These are phyloP conservation scores for Phytophthora pisi DNA, from an alignment of 352 stramenopile genomes.

Conservation along the genomic window DNA sequence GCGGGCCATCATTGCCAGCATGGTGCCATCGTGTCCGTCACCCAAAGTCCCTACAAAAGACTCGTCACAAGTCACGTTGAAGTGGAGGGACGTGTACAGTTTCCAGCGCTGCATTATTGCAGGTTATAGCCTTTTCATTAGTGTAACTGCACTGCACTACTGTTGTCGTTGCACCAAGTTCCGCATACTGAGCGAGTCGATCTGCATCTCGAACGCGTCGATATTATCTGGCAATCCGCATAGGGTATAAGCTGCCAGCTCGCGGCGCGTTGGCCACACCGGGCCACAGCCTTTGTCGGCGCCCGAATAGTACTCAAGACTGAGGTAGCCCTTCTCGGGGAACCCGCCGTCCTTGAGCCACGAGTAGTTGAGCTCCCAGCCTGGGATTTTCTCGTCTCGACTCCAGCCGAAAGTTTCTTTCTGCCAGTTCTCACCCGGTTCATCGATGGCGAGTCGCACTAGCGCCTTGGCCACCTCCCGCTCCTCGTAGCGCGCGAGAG, in stretches of 20 bases:
- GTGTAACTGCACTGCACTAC: neutral
- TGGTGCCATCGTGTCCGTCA: neutral
- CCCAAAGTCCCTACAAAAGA: too few species aligned
- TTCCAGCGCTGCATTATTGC: too few species aligned
- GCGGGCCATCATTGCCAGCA: neutral
- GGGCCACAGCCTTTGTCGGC: slow-evolving; percentile 73
- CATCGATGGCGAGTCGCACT: slow-evolving; percentile 78
- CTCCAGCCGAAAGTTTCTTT: slow-evolving; percentile 79
- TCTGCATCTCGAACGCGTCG: slow-evolving; percentile 52
- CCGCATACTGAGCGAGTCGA: slow-evolving; percentile 63
- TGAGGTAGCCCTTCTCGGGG: slow-evolving; percentile 77
- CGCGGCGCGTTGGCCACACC: slow-evolving; percentile 67
- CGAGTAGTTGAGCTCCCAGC: slow-evolving; percentile 82
- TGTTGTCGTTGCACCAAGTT: slow-evolving; percentile 27
- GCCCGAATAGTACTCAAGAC: slow-evolving; percentile 80
- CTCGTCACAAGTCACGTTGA: too few species aligned
- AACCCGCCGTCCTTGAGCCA: slow-evolving; percentile 84
- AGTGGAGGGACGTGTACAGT: too few species aligned
- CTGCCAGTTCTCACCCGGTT: slow-evolving; percentile 85
- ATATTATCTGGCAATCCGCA: slow-evolving; percentile 57
- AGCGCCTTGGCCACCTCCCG: slow-evolving; percentile 74
- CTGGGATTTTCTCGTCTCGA: slow-evolving; percentile 75
- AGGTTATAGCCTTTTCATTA: neutral
- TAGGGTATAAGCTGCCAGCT: slow-evolving; percentile 59
- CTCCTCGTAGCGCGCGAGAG: slow-evolving; percentile 73